These are phyloP conservation scores for Suillus weaverae DNA, from an alignment of 768 basidiomycete genomes.

Conservation along the genomic window DNA sequence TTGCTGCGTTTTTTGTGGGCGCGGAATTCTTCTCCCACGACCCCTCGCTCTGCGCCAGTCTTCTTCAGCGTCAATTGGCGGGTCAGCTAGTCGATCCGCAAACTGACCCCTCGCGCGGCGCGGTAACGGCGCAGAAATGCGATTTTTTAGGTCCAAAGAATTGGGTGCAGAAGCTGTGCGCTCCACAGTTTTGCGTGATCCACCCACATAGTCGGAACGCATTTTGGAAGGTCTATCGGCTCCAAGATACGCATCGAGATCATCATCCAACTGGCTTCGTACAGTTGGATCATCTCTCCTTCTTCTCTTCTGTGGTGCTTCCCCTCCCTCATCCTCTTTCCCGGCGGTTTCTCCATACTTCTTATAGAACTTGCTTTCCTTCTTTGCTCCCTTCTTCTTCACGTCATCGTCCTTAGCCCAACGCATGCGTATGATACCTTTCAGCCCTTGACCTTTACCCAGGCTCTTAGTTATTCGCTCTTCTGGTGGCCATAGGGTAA, in stretches of 20 bases:
- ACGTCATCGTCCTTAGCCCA: conserved; percentile 74
- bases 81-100: conserved; percentile 19
- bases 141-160: conserved; percentile 41
- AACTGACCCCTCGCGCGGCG: conserved; percentile 30
- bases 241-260: conserved; percentile 68
- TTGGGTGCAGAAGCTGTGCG: conserved; percentile 51
- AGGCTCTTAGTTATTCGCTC: conserved; percentile 72
- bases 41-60: conserved; percentile 29
- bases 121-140: conserved; percentile 49
- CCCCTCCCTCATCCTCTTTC: conserved; percentile 48
- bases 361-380: conserved; percentile 75
- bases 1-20: conserved; percentile 61
- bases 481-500: conserved; percentile 77
- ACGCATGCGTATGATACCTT: conserved; percentile 67
- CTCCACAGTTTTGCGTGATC: conserved; percentile 52
- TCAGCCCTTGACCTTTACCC: conserved; percentile 67
- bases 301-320: conserved; percentile 35
- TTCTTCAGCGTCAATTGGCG: conserved; percentile 22
- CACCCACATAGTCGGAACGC: conserved; percentile 63
- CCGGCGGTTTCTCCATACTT: conserved; percentile 69
- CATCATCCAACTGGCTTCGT: conserved; percentile 57
- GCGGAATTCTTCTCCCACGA: conserved; percentile 40
- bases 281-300: conserved; percentile 32
- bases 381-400: conserved; percentile 74
- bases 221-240: conserved; percentile 59